phyloP scores from a whole-genome alignment of 495 filamentous ascomycete species.

The Achaetomiella virescens region DNA sequence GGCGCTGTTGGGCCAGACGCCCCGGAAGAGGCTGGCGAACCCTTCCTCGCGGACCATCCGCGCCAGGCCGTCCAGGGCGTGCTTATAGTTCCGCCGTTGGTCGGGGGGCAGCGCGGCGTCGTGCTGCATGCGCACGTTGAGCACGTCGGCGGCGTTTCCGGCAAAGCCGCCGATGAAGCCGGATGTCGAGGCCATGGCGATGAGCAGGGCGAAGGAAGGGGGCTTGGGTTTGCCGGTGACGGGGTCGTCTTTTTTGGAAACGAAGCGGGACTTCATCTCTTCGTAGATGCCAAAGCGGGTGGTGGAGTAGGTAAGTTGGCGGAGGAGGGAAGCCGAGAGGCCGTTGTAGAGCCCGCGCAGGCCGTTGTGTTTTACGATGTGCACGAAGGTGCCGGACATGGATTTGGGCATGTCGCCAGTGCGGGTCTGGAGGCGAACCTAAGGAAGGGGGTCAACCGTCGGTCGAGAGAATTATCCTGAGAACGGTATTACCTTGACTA shows the following conservation, averaged over 20 bases:
- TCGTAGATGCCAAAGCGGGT: conserved; percentile 94
- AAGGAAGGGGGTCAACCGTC: conserved; percentile 1
- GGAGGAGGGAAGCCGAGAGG: conserved; percentile 84
- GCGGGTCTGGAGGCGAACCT: conserved; percentile 84
- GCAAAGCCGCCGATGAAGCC: conserved; percentile 85
- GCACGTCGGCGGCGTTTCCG: conserved; percentile 89
- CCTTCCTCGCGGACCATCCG: conserved; percentile 82
- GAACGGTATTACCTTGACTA: conserved; percentile 31
- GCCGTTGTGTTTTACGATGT: conserved; percentile 61
- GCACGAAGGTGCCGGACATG: conserved; percentile 76
- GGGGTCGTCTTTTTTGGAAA: conserved; percentile 27
- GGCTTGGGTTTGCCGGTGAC: conserved; percentile 35
- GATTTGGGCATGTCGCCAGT: conserved; percentile 57
- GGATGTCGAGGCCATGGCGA: conserved; percentile 73
- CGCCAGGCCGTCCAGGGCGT: conserved; percentile 80
- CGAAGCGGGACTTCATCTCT: conserved; percentile 65
- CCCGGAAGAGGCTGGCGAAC: conserved; percentile 65
- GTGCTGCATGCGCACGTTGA: conserved; percentile 98
- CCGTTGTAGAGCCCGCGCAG: conserved; percentile 75
- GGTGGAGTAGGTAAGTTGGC: conserved; percentile 87
- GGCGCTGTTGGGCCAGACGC: conserved; percentile 85
- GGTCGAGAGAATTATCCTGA: background rate
- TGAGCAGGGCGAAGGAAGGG: conserved; percentile 62
- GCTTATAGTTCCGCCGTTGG: conserved; percentile 77
- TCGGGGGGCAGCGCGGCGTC: conserved; percentile 71